Evolutionary conservation across 345 rosid species (phyloP), one percentile per base, ranked within the genome.

Genomic region (Linum tenue): DNA sequence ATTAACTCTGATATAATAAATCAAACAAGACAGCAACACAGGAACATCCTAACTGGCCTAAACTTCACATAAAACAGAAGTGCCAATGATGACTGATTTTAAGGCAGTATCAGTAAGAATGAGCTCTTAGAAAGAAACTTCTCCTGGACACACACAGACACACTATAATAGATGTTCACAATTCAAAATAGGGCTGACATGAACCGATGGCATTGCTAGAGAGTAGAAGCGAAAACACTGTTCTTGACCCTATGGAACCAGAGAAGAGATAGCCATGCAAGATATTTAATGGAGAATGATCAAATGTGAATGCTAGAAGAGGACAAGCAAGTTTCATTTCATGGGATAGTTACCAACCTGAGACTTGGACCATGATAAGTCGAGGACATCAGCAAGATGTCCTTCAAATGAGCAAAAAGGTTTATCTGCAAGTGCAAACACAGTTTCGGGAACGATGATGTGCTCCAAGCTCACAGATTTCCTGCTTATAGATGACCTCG

Each of bases 311-410:
- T 5, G 53, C 8, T 37, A 15, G 22, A 35, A 69, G 31, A 8
- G 37, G 43, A 43, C 3, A 35, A 3, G 50, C 2, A 36, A 62
- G 37, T 50, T 15, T 17, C 15, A n/a, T 31, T 12, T 5, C 8
- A 56, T 39, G 22, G 64, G 48, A 41, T 56, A 60, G 16, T 58
- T 39, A 76, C 95, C 69, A 64, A 92, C 98, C 97, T 80, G 96
- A 76, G 96, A 85, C 78, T 86, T 86, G 60, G 99, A 94, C 99
- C 99, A 94, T n/a, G 99, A 85, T 48, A 94, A 87, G 76, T 94
- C 99, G 42, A 88, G 97, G 67, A 94, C 99, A 75, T 79, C 96
- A 77, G 83, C 69, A n/a, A 67, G 55, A 79, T 94, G 99, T 43
- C 99, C 96, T 61, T 73, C 71, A 64, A 94, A 94, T 43, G 99